Percentiles rank a stretch among this genome's conserved stretches.
Conservation (phyloP, 805 yeast genomes). For the Kuraishia piskuri region DNA sequence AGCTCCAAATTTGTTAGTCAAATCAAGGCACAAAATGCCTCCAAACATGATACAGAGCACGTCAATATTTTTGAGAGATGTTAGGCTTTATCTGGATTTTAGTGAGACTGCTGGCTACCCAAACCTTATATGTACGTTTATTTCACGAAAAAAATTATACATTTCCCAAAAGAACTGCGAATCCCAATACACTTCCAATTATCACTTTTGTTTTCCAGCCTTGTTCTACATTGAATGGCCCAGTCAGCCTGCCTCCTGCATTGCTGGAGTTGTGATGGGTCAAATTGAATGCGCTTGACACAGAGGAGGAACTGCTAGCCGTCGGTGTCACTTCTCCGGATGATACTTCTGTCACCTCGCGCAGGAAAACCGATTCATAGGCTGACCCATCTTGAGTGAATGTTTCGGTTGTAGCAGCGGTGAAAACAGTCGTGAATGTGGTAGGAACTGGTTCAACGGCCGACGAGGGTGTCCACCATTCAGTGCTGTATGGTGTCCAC, state of each 20-base stretch:
- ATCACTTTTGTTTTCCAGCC: background rate
- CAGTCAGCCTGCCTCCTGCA: background rate
- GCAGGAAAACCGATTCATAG: background rate
- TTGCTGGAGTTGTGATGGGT: background rate
- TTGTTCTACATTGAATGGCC: background rate
- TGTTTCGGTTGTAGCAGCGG: background rate
- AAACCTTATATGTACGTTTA: background rate
- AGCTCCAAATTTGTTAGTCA: too few species aligned
- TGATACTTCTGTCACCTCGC: background rate
- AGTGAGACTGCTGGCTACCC: too few species aligned
- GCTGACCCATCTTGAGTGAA: background rate
- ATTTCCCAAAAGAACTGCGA: background rate
- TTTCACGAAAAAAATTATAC: background rate
- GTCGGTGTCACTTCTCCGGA: background rate
- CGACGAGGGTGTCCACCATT: conserved; percentile 10
- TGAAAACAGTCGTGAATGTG: background rate
- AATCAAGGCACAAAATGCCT: too few species aligned
- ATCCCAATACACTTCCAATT: background rate
- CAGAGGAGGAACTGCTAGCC: background rate
- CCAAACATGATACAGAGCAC: too few species aligned
- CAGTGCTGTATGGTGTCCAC: conserved; percentile 16
- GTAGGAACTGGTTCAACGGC: conserved; percentile 3
- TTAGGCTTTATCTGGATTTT: too few species aligned
- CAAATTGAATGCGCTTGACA: background rate
- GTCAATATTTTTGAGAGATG: too few species aligned